These are phyloP conservation scores for Penicillium sp. DNA, from an alignment of 2,329 filamentous ascomycete genomes.

Conservation along the genomic window DNA sequence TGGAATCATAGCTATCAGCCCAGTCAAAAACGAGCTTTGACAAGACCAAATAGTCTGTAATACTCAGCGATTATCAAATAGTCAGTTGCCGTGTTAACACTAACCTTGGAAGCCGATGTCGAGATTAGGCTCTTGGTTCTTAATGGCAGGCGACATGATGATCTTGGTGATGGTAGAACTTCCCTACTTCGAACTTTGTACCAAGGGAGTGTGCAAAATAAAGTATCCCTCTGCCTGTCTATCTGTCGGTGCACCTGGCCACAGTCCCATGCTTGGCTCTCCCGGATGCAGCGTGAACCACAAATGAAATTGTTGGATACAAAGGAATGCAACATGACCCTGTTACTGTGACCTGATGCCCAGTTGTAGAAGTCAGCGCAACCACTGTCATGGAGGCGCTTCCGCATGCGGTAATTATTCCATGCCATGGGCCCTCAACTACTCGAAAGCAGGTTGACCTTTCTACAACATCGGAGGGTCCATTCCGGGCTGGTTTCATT, in stretches of 20 bases:
- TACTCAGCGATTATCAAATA: conserved; percentile 3
- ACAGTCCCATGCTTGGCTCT: not conserved
- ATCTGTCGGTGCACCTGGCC: not conserved
- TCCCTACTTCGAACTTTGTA: too few relatives aligned
- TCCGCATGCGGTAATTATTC: conserved; percentile 18
- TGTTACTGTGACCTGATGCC: conserved; percentile 3
- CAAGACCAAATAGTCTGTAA: conserved; percentile 35
- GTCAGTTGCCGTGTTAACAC: not conserved
- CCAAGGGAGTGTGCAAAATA: not conserved
- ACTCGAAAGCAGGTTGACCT: not conserved
- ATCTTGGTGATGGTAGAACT: not conserved
- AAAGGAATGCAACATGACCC: conserved; percentile 13
- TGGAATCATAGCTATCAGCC: conserved; percentile 47
- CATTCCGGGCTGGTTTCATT: not conserved
- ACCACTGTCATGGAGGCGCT: not conserved
- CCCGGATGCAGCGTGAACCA: not conserved
- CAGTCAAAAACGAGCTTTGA: conserved; percentile 43
- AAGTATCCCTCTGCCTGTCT: not conserved
- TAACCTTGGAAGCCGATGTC: conserved; percentile 30
- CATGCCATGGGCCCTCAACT: not conserved
- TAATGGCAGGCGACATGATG: conserved; percentile 24
- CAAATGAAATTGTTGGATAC: not conserved
- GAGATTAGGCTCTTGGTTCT: conserved; percentile 40
- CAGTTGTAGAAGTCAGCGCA: not conserved
- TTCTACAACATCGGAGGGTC: not conserved